Evolutionary conservation across 2,329 filamentous ascomycete species (phyloP).

Genomic region (Ceratocystis ficicola): DNA sequence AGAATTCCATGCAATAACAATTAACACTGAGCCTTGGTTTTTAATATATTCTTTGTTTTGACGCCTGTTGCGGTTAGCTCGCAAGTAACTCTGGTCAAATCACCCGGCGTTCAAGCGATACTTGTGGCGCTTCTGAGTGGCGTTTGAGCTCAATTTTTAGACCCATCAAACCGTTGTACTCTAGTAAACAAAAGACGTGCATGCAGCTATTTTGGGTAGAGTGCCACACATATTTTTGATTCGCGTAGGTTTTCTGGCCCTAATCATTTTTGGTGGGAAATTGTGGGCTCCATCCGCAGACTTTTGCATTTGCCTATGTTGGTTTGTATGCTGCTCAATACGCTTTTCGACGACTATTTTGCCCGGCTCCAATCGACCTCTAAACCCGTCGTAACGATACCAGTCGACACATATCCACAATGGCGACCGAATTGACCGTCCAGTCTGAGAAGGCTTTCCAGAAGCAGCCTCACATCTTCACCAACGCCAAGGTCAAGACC

Average conservation of each 20-base stretch:
- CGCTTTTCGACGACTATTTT: conserved; percentile 22
- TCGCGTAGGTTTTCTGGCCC: conserved; percentile 21
- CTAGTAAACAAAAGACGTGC: not conserved
- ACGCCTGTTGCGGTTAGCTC: no score
- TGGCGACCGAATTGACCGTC: conserved; percentile 98
- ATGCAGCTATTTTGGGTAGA: not conserved
- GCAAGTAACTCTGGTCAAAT: not conserved
- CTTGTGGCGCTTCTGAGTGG: not conserved
- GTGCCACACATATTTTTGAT: conserved; percentile 20
- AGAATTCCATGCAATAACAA: no score
- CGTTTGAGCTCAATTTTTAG: not conserved
- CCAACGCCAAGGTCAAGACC: conserved; percentile 86
- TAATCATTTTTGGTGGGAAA: conserved; percentile 22
- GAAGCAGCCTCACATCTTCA: conserved; percentile 99
- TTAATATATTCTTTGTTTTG: no score
- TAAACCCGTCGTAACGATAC: conserved; percentile 22
- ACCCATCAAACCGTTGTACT: conserved; percentile 11
- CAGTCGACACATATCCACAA: conserved; percentile 36
- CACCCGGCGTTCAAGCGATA: not conserved
- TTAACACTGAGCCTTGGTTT: no score
- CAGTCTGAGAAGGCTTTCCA: conserved; percentile 99
- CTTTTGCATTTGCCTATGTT: conserved; percentile 22
- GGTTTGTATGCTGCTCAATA: conserved; percentile 15
- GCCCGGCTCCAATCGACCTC: conserved; percentile 19
- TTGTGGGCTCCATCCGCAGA: conserved; percentile 22